Percentiles rank a stretch among this genome's conserved stretches.
phyloP scores from a whole-genome alignment of 306 rosid species.

The Cercis canadensis region DNA sequence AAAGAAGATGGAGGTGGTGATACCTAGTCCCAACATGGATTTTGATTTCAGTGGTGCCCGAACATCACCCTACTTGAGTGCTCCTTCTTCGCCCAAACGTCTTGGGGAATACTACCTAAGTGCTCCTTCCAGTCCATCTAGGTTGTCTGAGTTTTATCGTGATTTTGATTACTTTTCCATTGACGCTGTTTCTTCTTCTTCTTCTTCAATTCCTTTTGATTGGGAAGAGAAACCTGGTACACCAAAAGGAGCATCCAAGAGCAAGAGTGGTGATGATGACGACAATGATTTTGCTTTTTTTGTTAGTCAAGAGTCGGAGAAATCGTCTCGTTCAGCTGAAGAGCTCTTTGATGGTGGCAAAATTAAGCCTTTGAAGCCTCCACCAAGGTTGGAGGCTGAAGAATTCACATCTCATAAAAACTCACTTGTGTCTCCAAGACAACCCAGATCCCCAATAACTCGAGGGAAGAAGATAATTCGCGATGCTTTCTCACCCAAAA shows the following conservation, averaged over 20 bases:
- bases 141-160: constrained; percentile 50
- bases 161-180: constrained; percentile 48
- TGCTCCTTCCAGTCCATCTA: constrained; percentile 79
- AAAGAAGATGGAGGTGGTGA: constrained; percentile 57
- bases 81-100: constrained; percentile 67
- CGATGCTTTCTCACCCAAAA: constrained; percentile 44
- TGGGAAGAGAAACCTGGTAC: constrained; percentile 11
- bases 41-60: constrained; percentile 56
- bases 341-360: constrained; percentile 81
- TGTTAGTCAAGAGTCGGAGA: constrained; percentile 45
- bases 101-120: constrained; percentile 65
- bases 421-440: constrained; percentile 38
- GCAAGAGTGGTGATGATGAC: background rate
- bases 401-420: constrained; percentile 15
- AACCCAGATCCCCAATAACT: constrained; percentile 24
- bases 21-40: constrained; percentile 53
- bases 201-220: constrained; percentile 18
- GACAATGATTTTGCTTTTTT: constrained; percentile 66
- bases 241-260: constrained; percentile 14
- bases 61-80: constrained; percentile 54
- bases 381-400: constrained; percentile 23
- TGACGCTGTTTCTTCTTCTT: background rate
- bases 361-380: constrained; percentile 58
- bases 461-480: constrained; percentile 44
- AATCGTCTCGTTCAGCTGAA: constrained; percentile 71